These are phyloP conservation scores for Boletellus dicymbophilus DNA, from an alignment of 1,284 basidiomycete species.

Conservation along the genomic window DNA sequence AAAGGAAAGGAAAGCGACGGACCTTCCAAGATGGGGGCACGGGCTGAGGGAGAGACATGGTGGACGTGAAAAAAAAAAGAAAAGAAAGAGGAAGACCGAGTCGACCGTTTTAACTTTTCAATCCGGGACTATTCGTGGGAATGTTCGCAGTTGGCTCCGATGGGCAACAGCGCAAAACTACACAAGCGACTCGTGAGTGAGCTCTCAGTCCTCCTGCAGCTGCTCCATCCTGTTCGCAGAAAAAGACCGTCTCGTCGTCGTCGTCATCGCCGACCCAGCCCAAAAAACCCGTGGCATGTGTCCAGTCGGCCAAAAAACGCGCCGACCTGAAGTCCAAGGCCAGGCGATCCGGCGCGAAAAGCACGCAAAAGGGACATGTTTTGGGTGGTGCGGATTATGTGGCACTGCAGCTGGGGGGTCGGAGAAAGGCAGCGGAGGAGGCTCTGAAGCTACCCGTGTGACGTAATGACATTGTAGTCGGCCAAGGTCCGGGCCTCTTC, in stretches of 20 bases:
- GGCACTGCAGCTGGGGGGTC: slow-evolving; percentile 66
- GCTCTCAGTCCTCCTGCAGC: too few species aligned
- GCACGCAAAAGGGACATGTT: slow-evolving; percentile 42
- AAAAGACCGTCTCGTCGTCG: slow-evolving; percentile 23
- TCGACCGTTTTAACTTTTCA: slow-evolving; percentile 17
- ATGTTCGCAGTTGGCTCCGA: slow-evolving; percentile 5
- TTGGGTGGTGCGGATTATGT: slow-evolving; percentile 80
- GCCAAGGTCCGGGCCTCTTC: slow-evolving; percentile 22
- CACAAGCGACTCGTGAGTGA: slow-evolving; percentile 41
- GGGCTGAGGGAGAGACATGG: slow-evolving; percentile 84
- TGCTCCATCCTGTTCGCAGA: slow-evolving; percentile 21
- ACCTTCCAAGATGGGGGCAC: slow-evolving; percentile 96
- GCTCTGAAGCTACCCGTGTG: slow-evolving; percentile 53
- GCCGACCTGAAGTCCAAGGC: slow-evolving; percentile 44
- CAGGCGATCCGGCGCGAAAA: slow-evolving; percentile 35
- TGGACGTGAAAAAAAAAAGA: slow-evolving; percentile 13
- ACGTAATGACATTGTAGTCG: slow-evolving; percentile 1
- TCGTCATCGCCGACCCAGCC: slow-evolving; percentile 1
- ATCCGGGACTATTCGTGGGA: slow-evolving; percentile 34
- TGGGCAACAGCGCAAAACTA: slow-evolving; percentile 45
- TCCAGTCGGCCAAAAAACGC: slow-evolving; percentile 40
- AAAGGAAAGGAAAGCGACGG: slow-evolving; percentile 15
- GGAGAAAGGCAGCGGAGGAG: slow-evolving; percentile 62
- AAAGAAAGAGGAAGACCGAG: neutral
- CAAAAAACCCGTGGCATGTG: neutral